Evolutionary conservation across 768 basidiomycete species (phyloP).

Genomic region (Russula brevipes): DNA sequence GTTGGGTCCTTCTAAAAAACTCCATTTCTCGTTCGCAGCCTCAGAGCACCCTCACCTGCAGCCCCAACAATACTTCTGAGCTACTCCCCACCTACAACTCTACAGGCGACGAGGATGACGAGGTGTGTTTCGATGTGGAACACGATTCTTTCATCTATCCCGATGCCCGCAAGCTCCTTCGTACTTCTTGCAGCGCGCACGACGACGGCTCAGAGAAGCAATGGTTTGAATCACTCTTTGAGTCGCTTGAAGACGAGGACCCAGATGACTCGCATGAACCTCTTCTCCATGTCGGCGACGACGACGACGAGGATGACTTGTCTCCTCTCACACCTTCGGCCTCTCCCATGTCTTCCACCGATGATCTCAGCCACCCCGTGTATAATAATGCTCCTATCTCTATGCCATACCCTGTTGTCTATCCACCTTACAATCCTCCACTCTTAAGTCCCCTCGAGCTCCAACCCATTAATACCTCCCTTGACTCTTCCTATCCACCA

Average conservation of each 20-base stretch:
- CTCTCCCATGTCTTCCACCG: slow-evolving; percentile 74
- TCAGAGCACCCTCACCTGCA: slow-evolving; percentile 33
- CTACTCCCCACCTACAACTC: slow-evolving; percentile 35
- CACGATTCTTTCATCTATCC: slow-evolving; percentile 77
- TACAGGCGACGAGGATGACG: slow-evolving; percentile 44
- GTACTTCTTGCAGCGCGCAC: slow-evolving; percentile 32
- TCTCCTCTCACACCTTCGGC: slow-evolving; percentile 51
- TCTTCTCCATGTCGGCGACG: slow-evolving; percentile 51
- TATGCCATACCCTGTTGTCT: slow-evolving; percentile 57
- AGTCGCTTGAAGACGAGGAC: slow-evolving; percentile 65
- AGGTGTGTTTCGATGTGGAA: slow-evolving; percentile 44
- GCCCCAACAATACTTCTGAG: slow-evolving; percentile 28
- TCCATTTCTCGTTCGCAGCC: slow-evolving; percentile 57
- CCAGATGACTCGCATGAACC: slow-evolving; percentile 50
- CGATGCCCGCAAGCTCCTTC: slow-evolving; percentile 57
- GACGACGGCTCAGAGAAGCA: slow-evolving; percentile 58
- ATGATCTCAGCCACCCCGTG: slow-evolving; percentile 57
- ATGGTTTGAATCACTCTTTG: slow-evolving; percentile 79
- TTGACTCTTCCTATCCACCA: slow-evolving; percentile 31
- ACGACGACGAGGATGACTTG: slow-evolving; percentile 65
- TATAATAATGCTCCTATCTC: slow-evolving; percentile 46
- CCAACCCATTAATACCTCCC: slow-evolving; percentile 39
- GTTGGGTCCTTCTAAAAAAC: slow-evolving; percentile 87
- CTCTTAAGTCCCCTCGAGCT: slow-evolving; percentile 48
- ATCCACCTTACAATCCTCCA: slow-evolving; percentile 58